phyloP scores from a whole-genome alignment of 129 eudicot species.

The Oenanthe sinensis region DNA sequence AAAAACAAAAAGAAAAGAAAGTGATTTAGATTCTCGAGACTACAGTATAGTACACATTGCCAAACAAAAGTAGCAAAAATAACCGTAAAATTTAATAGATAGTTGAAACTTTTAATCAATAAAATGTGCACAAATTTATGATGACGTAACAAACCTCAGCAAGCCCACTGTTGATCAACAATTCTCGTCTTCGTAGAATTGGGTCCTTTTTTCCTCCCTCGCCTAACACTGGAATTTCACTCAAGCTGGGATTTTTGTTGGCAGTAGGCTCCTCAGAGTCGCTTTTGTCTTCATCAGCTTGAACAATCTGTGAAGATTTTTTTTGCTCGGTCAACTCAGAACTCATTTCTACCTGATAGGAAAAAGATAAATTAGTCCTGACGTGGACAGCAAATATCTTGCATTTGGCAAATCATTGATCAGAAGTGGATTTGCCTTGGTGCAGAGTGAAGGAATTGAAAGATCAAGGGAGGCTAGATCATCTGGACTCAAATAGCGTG shows the following conservation, averaged over 20 bases:
- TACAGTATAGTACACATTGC: neutral
- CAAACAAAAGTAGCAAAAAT: neutral
- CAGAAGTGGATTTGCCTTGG: slow-evolving; percentile 33
- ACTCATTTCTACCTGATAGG: slow-evolving; percentile 35
- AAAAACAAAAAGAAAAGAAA: neutral
- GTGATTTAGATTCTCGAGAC: neutral
- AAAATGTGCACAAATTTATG: neutral
- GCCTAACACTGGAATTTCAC: slow-evolving; percentile 11
- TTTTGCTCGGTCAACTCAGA: slow-evolving; percentile 13
- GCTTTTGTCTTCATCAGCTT: slow-evolving; percentile 31
- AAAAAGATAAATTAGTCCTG: neutral
- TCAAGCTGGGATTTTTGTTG: neutral
- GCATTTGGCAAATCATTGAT: neutral
- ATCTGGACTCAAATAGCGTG: slow-evolving; percentile 78
- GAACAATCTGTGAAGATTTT: slow-evolving; percentile 29
- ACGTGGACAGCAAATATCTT: slow-evolving; percentile 1
- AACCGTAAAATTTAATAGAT: neutral
- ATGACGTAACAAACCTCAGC: slow-evolving; percentile 55
- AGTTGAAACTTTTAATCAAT: neutral
- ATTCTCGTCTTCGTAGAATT: slow-evolving; percentile 53
- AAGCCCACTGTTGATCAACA: slow-evolving; percentile 79
- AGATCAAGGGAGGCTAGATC: slow-evolving; percentile 57
- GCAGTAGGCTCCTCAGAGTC: slow-evolving; percentile 26
- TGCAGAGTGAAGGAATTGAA: slow-evolving; percentile 51
- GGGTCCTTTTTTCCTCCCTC: slow-evolving; percentile 89